Percentiles rank a stretch among this genome's conserved stretches.
These are phyloP conservation scores for Glomus cerebriforme DNA, from an alignment of 192 early-diverging fungal species.

Conservation along the genomic window DNA sequence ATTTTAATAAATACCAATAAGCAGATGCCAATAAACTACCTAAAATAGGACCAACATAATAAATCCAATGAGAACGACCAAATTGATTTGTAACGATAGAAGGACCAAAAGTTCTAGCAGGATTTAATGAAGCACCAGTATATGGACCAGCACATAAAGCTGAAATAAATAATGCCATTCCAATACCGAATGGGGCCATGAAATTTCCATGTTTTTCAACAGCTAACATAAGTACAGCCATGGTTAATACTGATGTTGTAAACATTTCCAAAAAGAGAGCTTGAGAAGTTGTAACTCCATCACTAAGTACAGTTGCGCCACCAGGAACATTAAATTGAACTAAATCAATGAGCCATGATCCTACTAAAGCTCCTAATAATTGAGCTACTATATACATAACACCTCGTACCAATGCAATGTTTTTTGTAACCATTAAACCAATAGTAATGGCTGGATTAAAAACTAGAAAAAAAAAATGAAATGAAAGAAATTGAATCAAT, in stretches of 20 bases:
- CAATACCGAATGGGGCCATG: slow-evolving; percentile 20
- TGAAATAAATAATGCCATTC: slow-evolving; percentile 24
- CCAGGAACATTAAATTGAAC: not conserved
- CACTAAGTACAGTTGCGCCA: not conserved
- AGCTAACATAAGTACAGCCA: slow-evolving; percentile 15
- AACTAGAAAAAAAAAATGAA: not conserved
- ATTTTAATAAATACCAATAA: not conserved
- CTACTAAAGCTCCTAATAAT: slow-evolving; percentile 50
- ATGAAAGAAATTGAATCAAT: not conserved
- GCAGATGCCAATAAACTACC: slow-evolving; percentile 45
- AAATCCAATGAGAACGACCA: slow-evolving; percentile 59
- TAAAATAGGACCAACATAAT: slow-evolving; percentile 54
- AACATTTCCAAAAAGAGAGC: slow-evolving; percentile 27
- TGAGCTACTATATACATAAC: slow-evolving; percentile 59
- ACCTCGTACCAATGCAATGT: slow-evolving; percentile 38
- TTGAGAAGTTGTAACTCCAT: not conserved
- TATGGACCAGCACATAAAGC: slow-evolving; percentile 4
- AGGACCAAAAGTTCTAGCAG: slow-evolving; percentile 66
- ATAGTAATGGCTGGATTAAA: slow-evolving; percentile 63
- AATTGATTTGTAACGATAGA: slow-evolving; percentile 49
- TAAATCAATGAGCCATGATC: slow-evolving; percentile 13
- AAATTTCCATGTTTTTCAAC: not conserved
- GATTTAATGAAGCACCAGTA: slow-evolving; percentile 60
- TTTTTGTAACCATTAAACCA: slow-evolving; percentile 45
- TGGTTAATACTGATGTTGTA: slow-evolving; percentile 20